phyloP scores from a whole-genome alignment of 2,329 filamentous ascomycete genomes.

The Elsinoe batatas region DNA sequence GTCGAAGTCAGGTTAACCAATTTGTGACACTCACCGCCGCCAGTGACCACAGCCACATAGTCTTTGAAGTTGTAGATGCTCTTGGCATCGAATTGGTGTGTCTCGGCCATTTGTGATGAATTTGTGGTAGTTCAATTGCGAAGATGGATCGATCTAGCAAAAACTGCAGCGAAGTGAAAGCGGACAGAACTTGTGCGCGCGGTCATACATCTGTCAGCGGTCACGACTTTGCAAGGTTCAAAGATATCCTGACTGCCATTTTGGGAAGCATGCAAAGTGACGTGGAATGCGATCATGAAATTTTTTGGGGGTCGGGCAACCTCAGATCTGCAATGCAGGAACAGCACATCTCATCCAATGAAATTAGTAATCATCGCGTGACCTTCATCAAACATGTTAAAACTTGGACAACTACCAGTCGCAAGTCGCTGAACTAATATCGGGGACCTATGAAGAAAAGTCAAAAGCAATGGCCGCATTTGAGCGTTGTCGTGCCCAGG shows the following conservation, averaged over 20 bases:
- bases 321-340: not conserved
- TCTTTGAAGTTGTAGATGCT: conserved; percentile 47
- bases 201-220: not conserved
- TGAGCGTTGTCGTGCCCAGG: conserved; percentile 4
- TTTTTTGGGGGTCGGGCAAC: not conserved
- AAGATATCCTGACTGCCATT: conserved; percentile 1
- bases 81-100: conserved; percentile 38
- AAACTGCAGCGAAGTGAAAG: not conserved
- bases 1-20: not conserved
- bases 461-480: not conserved
- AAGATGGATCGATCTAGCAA: not conserved
- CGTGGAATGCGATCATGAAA: conserved; percentile 1
- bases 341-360: not conserved
- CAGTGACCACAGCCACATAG: conserved; percentile 50
- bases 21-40: conserved; percentile 32
- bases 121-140: not conserved
- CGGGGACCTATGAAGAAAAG: not conserved
- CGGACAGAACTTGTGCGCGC: not conserved
- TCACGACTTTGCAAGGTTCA: not conserved
- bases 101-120: conserved; percentile 32
- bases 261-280: conserved; percentile 4
- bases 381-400: not conserved
- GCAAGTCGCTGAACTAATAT: not conserved
- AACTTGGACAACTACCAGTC: not conserved
- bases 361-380: not conserved